Percentiles rank a stretch among this genome's conserved stretches.
Conservation (phyloP, 257 asterid species). For the Euphrasia confusa region DNA sequence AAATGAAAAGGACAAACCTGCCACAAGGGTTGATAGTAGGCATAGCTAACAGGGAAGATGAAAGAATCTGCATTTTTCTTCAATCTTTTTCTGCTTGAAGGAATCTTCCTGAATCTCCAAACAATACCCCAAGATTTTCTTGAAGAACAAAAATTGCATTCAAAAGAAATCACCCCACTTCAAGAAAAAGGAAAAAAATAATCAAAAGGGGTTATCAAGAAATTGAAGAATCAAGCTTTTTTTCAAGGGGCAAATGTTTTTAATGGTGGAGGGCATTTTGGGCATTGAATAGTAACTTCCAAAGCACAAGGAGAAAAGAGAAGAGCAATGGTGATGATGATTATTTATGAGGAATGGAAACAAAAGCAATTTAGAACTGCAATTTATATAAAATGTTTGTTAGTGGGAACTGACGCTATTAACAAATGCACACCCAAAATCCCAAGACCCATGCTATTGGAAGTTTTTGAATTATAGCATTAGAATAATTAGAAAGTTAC, state of each 20-base stretch:
- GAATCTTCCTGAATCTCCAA: not conserved
- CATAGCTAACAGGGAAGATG: not conserved
- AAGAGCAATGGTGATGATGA: not conserved
- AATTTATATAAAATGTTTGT: not conserved
- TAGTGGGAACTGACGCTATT: not conserved
- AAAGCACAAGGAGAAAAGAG: not conserved
- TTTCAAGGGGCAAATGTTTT: not conserved
- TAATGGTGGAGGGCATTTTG: not conserved
- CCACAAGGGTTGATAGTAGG: not conserved
- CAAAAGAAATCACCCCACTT: not conserved
- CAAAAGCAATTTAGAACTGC: not conserved
- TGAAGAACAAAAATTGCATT: not conserved
- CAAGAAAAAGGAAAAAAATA: too few relatives aligned
- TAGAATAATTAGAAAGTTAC: not conserved
- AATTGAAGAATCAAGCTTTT: not conserved
- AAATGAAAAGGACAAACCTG: too few relatives aligned
- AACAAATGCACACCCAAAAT: not conserved
- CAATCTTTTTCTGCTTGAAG: not conserved
- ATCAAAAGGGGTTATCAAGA: not conserved
- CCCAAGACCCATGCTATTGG: not conserved
- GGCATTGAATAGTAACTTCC: not conserved
- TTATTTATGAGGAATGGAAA: not conserved
- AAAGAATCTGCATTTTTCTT: not conserved
- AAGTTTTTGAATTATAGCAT: not conserved
- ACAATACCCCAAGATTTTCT: not conserved